Evolutionary conservation across 2,329 filamentous ascomycete genomes (phyloP), one percentile per base, ranked within the genome.

Genomic region (Aspergillus sergii): DNA sequence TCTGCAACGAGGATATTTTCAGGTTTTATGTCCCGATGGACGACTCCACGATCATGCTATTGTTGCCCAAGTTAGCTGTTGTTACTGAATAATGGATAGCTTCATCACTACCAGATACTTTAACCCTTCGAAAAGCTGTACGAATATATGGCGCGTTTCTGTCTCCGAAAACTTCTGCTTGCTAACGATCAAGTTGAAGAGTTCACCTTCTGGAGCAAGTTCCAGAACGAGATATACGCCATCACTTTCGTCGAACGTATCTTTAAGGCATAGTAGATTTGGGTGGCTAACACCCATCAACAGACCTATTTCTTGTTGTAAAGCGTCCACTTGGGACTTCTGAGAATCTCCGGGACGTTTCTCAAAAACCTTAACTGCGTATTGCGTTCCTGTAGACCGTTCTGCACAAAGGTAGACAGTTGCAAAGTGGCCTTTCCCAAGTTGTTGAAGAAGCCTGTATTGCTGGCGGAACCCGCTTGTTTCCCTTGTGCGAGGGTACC

Each of bases 281-380:
- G 93, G 92, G 77, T 99, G 95, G 75, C 91, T 96, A 65, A 99
- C 93, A n/a, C 93, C 89, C 93, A 97, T 98, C 64, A 99, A 81
- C 19, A 99, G 92, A 26, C 92, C 94, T 75, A 99, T 96, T 77
- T 99, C 96, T 76, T 98, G 94, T 75, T 97, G 93, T 53, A 98
- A 80, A 2, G 92, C 90, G 64, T 97, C 93, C 7, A 90, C 89
- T 77, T 94, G 94, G 21, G 92, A 91, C 67, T 87, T 88, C 68
- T 97, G 93, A 46, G 94, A 93, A 63, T 89, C 85, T n/a, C 91
- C 91, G 2, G 89, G 85, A 6, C 91, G 89, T 79, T 93, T 95
- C 71, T 93, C 93, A 74, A 99, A 98, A 63, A 95, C 89, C 82
- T 99, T 99, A 73, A 97, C 95, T 4, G 95, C 95, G 76, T 89